Conservation (phyloP, 2,329 filamentous ascomycete genomes). For the Alternaria infectoria region DNA sequence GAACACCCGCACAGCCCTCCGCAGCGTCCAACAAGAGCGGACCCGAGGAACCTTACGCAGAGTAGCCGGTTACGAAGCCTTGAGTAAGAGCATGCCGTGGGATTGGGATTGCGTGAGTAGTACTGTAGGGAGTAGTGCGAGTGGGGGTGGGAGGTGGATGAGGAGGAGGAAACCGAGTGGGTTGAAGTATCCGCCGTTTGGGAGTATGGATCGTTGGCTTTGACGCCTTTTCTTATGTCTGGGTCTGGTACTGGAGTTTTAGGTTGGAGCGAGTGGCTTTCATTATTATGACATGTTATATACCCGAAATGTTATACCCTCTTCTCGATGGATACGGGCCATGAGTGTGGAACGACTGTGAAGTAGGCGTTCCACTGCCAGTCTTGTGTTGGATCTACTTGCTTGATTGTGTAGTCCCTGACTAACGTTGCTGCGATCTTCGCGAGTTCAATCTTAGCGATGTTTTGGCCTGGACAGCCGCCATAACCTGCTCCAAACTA, state of each 20-base stretch:
- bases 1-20: conserved; percentile 34
- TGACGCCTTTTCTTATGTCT: background rate
- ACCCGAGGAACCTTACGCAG: conserved; percentile 25
- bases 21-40: conserved; percentile 19
- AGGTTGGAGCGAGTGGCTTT: background rate
- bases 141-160: conserved; percentile 9
- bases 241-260: background rate
- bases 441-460: conserved; percentile 46
- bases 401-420: conserved; percentile 42
- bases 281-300: no score
- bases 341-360: conserved; percentile 36
- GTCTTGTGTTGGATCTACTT: conserved; percentile 30
- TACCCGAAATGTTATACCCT: background rate
- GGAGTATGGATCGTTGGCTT: conserved; percentile 20
- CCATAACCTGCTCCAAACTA: conserved; percentile 49
- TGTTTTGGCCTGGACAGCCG: conserved; percentile 45
- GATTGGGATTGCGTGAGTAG: conserved; percentile 46
- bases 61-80: conserved; percentile 41
- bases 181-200: conserved; percentile 38
- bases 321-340: conserved; percentile 16
- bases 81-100: conserved; percentile 40
- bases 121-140: conserved; percentile 22
- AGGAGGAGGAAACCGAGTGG: conserved; percentile 13
- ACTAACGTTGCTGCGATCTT: conserved; percentile 45
- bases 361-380: conserved; percentile 47